These are phyloP conservation scores for Candida pseudoglaebosa DNA, from an alignment of 805 yeast species.

Conservation along the genomic window DNA sequence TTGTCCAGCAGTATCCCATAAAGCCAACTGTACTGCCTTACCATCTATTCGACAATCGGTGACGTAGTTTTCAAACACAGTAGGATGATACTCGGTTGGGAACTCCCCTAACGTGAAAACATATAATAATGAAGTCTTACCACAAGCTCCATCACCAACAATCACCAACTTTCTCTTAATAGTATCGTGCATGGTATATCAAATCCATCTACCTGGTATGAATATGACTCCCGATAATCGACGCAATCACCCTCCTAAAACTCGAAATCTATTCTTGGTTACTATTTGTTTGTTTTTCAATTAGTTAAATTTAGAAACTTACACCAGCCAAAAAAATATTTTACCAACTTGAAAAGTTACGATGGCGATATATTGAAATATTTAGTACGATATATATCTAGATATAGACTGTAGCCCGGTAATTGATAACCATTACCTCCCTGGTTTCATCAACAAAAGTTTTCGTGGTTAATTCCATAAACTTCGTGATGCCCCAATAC, in stretches of 20 bases:
- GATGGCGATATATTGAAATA: too few relatives aligned
- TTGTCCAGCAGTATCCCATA: constrained; percentile 98
- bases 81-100: constrained; percentile 89
- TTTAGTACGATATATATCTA: too few relatives aligned
- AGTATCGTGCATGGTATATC: constrained; percentile 19
- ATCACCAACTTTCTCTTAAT: constrained; percentile 70
- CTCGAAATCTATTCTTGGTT: background rate
- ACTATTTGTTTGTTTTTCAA: background rate
- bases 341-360: background rate
- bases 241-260: background rate
- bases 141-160: constrained; percentile 95
- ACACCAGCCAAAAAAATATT: background rate
- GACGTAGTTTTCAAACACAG: constrained; percentile 91
- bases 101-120: constrained; percentile 92
- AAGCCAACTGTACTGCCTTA: constrained; percentile 78
- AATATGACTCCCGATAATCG: too few relatives aligned
- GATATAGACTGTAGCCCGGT: too few relatives aligned
- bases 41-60: constrained; percentile 95
- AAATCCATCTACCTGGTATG: background rate
- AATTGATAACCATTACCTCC: too few relatives aligned
- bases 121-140: constrained; percentile 84
- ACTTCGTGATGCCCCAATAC: constrained; percentile 1
- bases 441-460: too few relatives aligned
- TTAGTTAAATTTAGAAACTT: background rate
- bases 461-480: constrained; percentile 1